Conservation (phyloP, 306 rosid genomes). For the Quercus dentata region DNA sequence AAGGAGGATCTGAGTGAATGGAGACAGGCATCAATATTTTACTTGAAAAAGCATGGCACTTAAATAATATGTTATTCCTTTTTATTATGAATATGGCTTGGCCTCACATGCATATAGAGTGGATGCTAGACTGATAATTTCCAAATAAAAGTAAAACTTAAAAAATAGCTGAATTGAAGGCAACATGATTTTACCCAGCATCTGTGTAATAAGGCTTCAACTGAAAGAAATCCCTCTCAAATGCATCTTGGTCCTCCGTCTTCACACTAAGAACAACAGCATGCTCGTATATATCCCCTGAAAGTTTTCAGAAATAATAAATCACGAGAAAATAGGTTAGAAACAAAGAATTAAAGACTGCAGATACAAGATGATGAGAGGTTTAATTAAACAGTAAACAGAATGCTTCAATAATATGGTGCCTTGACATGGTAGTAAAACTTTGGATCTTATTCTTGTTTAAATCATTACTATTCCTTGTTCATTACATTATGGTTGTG, state of each 20-base stretch:
- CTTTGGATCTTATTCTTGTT: neutral
- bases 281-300: conserved; percentile 97
- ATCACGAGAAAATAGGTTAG: neutral
- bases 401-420: neutral
- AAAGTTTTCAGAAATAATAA: conserved; percentile 25
- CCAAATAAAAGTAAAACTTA: neutral
- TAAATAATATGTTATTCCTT: neutral
- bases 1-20: neutral
- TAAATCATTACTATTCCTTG: neutral
- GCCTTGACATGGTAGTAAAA: neutral
- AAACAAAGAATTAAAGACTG: neutral
- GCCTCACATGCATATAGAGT: neutral
- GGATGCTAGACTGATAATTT: conserved; percentile 8
- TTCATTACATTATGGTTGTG: neutral
- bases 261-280: conserved; percentile 92
- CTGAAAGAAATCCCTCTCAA: conserved; percentile 94
- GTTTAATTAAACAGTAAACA: neutral
- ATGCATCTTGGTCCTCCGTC: conserved; percentile 90
- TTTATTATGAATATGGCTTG: conserved; percentile 2
- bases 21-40: neutral
- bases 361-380: neutral
- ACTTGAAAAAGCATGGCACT: neutral
- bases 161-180: neutral
- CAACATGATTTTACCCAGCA: conserved; percentile 58
- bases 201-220: conserved; percentile 92